Conservation (phyloP, 768 basidiomycete genomes). For the Mycena chlorophos region DNA sequence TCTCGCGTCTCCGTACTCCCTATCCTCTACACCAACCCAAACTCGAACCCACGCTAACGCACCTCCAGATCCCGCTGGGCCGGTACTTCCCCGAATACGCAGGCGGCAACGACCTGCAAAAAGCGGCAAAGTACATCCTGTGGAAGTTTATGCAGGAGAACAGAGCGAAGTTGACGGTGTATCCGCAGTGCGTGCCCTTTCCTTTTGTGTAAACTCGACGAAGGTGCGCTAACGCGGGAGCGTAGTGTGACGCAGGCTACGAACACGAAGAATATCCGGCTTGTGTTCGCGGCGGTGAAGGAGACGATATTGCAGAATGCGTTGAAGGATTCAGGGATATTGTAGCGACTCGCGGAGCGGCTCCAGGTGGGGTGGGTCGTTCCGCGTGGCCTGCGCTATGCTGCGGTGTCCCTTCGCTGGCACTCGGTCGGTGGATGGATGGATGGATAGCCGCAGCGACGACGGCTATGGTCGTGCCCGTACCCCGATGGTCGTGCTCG, state of each 20-base stretch:
- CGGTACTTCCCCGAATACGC: slow-evolving; percentile 52
- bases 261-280: slow-evolving; percentile 49
- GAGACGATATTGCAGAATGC: slow-evolving; percentile 1
- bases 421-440: no score
- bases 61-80: slow-evolving; percentile 35
- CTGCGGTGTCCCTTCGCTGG: background rate
- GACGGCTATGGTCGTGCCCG: no score
- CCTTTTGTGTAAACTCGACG: background rate
- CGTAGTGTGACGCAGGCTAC: slow-evolving; percentile 82
- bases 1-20: no score
- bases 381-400: no score
- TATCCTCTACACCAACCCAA: no score
- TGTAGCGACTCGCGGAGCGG: background rate
- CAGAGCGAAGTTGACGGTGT: slow-evolving; percentile 53
- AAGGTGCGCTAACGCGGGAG: background rate
- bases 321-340: background rate
- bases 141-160: slow-evolving; percentile 75
- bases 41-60: no score
- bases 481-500: no score
- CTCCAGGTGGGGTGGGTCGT: no score
- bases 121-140: slow-evolving; percentile 72
- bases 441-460: no score
- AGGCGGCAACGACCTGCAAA: slow-evolving; percentile 65
- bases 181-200: slow-evolving; percentile 45
- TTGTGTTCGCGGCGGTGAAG: background rate